Evolutionary conservation across 2,329 filamentous ascomycete genomes (phyloP), one percentile per base, ranked within the genome.

Genomic region (Berkeleyomyces rouxiae): DNA sequence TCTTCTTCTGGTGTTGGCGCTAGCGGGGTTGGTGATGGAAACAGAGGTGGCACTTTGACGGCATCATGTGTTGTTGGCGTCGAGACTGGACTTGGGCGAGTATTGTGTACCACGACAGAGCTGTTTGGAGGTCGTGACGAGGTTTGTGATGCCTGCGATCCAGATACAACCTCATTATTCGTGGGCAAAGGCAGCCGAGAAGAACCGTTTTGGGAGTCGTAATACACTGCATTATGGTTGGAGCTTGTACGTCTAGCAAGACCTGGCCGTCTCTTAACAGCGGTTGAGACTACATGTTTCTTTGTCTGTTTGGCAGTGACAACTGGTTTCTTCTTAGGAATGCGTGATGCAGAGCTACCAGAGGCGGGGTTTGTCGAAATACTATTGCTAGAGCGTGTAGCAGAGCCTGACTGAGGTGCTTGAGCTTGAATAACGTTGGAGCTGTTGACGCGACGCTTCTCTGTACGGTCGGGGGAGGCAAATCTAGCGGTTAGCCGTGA

Each of bases 401-500:
- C 37, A 5, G 33, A 13, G 13, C 7, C 37, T 13, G 7, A 5
- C 33, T 53, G 49, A 13, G 31, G 10, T 31, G 49, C 5, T 3
- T 37, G 49, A 33, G 49, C 36, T 37, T 53, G 49, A 13, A 53
- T 11, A 13, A 53, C 13, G 9, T 13, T 53, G 31, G 49, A 33
- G 49, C 13, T 39, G n/a, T 33, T 40, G n/a, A 33, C 7, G 49
- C 46, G 31, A 11, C 23, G 51, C 31, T 62, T 51, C 31, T 62
- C 60, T 40, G 78, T 79, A 39, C 74, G 75, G 40, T 76, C 76
- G 1, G 81, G 81, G 13, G 79, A 80, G 6, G 78, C 76, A 67
- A 84, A 84, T n/a, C 81, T 78, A 61, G 82, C 81, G 7, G 80
- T 83, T n/a, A 80, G 81, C 23, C 79, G 76, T 10, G 79, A 77